Evolutionary conservation across 345 rosid species (phyloP).

Genomic region (Garcia nutans): DNA sequence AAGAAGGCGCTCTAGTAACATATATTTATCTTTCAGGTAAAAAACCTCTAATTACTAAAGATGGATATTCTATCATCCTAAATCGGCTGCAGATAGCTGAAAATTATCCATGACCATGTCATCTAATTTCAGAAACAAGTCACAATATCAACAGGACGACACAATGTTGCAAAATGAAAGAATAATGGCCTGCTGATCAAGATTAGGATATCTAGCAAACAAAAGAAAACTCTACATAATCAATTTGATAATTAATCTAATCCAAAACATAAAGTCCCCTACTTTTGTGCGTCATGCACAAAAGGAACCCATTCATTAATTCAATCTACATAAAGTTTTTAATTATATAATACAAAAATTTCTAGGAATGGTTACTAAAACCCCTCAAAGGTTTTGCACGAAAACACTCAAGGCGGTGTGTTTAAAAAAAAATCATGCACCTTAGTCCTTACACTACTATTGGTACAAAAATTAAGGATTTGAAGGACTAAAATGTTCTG

Average conservation of each 20-base stretch:
- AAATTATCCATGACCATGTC: constrained; percentile 7
- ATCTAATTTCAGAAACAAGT: not conserved
- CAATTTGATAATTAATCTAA: not conserved
- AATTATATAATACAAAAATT: not conserved
- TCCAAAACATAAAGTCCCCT: not conserved
- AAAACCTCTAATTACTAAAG: not conserved
- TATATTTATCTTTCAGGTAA: constrained; percentile 1
- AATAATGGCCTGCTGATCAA: not conserved
- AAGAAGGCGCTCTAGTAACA: not conserved
- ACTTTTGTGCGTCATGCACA: not conserved
- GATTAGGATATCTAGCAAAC: not conserved
- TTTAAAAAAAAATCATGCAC: no score
- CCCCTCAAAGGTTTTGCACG: not conserved
- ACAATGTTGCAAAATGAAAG: not conserved
- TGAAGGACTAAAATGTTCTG: not conserved
- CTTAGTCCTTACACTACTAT: not conserved
- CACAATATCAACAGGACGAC: not conserved
- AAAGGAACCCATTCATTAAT: not conserved
- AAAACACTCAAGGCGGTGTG: not conserved
- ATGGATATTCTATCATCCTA: not conserved
- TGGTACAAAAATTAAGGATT: not conserved
- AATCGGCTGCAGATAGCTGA: not conserved
- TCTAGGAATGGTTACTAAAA: not conserved
- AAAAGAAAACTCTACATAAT: not conserved
- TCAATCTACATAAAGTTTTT: not conserved